Percentiles rank a stretch among this genome's conserved stretches.
These are phyloP conservation scores for Puccinia coronata DNA, from an alignment of 1,284 basidiomycete species.

Conservation along the genomic window DNA sequence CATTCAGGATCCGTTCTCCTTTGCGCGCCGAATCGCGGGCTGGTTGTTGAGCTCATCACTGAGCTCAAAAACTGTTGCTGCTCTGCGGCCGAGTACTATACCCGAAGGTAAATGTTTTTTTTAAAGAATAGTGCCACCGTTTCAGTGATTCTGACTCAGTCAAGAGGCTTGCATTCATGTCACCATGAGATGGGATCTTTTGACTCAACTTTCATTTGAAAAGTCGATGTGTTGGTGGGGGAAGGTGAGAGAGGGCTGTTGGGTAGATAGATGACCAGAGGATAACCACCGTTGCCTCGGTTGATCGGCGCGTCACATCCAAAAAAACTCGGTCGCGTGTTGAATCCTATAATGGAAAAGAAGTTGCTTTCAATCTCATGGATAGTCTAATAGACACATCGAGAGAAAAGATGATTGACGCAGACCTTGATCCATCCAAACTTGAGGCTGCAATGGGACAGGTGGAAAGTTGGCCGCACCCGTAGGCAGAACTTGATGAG, in stretches of 20 bases:
- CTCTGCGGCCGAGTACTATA: neutral
- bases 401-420: neutral
- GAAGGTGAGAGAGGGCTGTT: constrained; percentile 20
- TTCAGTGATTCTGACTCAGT: neutral
- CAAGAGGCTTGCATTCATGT: neutral
- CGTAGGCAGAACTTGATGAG: neutral
- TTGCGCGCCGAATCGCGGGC: neutral
- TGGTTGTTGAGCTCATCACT: neutral
- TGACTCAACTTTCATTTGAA: constrained; percentile 41
- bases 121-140: neutral
- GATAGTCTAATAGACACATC: neutral
- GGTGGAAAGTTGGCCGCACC: constrained; percentile 26
- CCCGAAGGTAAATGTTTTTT: neutral
- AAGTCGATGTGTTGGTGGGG: constrained; percentile 37
- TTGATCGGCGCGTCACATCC: constrained; percentile 63
- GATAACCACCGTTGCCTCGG: constrained; percentile 38
- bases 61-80: neutral
- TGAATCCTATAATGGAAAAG: constrained; percentile 64
- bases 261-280: constrained; percentile 41
- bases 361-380: neutral
- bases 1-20: constrained; percentile 53
- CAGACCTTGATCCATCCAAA: constrained; percentile 30
- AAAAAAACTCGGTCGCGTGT: constrained; percentile 73
- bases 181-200: neutral
- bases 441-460: constrained; percentile 30